Evolutionary conservation across 164 flowering plant species (phyloP).

Genomic region (Tinospora cordifolia): DNA sequence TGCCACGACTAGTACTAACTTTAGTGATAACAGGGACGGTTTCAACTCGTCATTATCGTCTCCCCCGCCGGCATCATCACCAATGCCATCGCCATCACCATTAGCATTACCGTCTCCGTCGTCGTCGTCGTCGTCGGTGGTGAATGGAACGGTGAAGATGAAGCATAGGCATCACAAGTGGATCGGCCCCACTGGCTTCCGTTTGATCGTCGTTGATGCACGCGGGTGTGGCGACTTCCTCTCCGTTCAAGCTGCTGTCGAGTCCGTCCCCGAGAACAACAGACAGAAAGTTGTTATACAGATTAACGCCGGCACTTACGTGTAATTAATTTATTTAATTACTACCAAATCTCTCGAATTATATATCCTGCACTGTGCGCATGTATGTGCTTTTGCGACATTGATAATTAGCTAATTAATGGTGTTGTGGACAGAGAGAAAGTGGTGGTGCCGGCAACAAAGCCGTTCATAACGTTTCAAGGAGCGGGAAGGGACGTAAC

Average conservation of each 20-base stretch:
- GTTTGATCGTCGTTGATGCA: slow-evolving; percentile 45
- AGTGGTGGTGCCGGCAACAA: slow-evolving; percentile 70
- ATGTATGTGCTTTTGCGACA: too few relatives aligned
- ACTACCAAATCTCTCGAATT: not conserved
- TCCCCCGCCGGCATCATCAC: too few relatives aligned
- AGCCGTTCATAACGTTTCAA: slow-evolving; percentile 77
- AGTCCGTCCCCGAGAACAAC: slow-evolving; percentile 57
- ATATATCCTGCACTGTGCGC: not conserved
- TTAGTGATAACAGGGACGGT: not conserved
- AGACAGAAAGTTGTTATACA: slow-evolving; percentile 40
- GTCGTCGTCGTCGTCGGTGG: slow-evolving; percentile 3
- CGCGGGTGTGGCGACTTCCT: slow-evolving; percentile 53
- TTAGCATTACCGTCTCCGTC: not conserved
- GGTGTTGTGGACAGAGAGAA: slow-evolving; percentile 53
- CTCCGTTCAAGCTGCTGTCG: slow-evolving; percentile 74
- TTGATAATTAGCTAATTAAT: not conserved
- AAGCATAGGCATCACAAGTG: slow-evolving; percentile 32
- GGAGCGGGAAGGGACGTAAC: slow-evolving; percentile 74
- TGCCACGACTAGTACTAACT: not conserved
- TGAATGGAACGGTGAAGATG: not conserved
- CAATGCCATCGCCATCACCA: not conserved
- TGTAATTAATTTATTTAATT: slow-evolving; percentile 30
- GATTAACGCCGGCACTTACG: slow-evolving; percentile 64
- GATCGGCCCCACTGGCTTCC: slow-evolving; percentile 61
- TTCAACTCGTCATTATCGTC: not conserved